phyloP scores from a whole-genome alignment of 2,329 filamentous ascomycete genomes.

The Penicillium sp. region DNA sequence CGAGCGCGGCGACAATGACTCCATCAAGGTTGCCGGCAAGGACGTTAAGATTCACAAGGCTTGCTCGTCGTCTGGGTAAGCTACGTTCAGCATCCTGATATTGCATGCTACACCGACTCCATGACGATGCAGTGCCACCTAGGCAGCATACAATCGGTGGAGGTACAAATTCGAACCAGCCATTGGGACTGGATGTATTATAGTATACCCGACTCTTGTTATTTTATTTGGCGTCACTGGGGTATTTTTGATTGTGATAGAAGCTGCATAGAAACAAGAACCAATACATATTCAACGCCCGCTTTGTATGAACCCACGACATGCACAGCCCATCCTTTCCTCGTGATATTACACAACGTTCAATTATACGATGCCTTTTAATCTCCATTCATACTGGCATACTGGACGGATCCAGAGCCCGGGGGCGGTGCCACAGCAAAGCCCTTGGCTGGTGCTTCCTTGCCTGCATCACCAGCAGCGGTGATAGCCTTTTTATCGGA shows the following conservation, averaged over 20 bases:
- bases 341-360: background rate
- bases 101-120: background rate
- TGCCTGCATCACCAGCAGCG: constrained; percentile 44
- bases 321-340: constrained; percentile 18
- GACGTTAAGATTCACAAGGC: constrained; percentile 44
- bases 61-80: constrained; percentile 33
- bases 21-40: constrained; percentile 64
- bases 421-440: constrained; percentile 72
- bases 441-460: constrained; percentile 34
- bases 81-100: background rate
- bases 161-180: background rate
- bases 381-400: constrained; percentile 82
- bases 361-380: constrained; percentile 44
- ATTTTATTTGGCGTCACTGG: constrained; percentile 33
- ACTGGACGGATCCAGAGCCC: constrained; percentile 73
- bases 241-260: constrained; percentile 31
- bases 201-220: constrained; percentile 39
- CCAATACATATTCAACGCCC: constrained; percentile 33
- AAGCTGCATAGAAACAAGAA: constrained; percentile 28
- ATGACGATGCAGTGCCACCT: background rate
- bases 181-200: constrained; percentile 26
- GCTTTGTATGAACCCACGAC: constrained; percentile 30
- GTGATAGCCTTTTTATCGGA: constrained; percentile 34
- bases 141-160: background rate
- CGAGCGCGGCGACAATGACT: constrained; percentile 91